These are phyloP conservation scores for Beauveria asiatica DNA, from an alignment of 2,329 filamentous ascomycete species.

Conservation along the genomic window DNA sequence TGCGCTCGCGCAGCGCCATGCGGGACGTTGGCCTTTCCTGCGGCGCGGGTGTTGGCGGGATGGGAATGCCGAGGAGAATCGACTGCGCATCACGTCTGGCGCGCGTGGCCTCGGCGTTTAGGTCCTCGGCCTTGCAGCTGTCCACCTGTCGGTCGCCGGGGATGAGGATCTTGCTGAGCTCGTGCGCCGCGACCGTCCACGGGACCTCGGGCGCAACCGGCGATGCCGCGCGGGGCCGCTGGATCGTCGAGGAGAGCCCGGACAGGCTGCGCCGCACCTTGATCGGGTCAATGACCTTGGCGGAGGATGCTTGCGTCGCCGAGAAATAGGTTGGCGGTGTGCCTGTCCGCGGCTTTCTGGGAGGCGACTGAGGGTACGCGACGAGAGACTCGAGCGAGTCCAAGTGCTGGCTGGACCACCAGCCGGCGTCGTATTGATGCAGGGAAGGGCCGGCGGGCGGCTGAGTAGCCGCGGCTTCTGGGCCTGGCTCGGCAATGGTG, in stretches of 20 bases:
- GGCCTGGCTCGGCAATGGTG: slow-evolving; percentile 25
- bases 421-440: slow-evolving; percentile 54
- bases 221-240: slow-evolving; percentile 41
- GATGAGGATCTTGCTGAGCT: slow-evolving; percentile 74
- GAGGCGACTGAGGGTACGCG: slow-evolving; percentile 38
- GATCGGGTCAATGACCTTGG: slow-evolving; percentile 63
- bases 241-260: slow-evolving; percentile 31
- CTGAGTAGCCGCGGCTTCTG: slow-evolving; percentile 12
- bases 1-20: slow-evolving; percentile 68
- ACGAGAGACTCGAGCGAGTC: slow-evolving; percentile 59
- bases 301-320: slow-evolving; percentile 78
- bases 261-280: slow-evolving; percentile 58
- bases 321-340: slow-evolving; percentile 69
- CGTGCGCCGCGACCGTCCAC: slow-evolving; percentile 77
- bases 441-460: slow-evolving; percentile 18
- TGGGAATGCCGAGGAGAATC: slow-evolving; percentile 26
- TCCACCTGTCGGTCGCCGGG: slow-evolving; percentile 65
- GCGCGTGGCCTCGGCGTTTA: slow-evolving; percentile 60
- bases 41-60: slow-evolving; percentile 19
- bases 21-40: slow-evolving; percentile 42
- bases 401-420: slow-evolving; percentile 62
- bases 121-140: slow-evolving; percentile 70
- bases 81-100: slow-evolving; percentile 57
- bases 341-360: slow-evolving; percentile 45
- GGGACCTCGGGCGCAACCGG: slow-evolving; percentile 73